A percentile compares a stretch with the other conserved stretches of the same genome.
These are phyloP conservation scores for Camellia sinensis DNA, from an alignment of 148 eudicot species.

Conservation along the genomic window DNA sequence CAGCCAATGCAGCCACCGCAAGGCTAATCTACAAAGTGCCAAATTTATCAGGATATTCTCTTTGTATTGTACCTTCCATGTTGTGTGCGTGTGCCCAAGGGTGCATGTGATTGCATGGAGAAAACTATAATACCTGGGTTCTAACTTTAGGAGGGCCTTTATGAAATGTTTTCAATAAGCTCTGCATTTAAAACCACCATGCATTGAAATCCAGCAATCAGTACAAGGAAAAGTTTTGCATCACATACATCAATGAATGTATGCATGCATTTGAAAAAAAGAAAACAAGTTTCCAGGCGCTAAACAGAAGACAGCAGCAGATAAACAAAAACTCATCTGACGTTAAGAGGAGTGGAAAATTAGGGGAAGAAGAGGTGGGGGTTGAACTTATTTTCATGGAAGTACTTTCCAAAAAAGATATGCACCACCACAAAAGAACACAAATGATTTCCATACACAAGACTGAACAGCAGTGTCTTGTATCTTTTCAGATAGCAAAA, in stretches of 20 bases:
- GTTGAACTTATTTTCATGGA: neutral
- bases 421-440: no score
- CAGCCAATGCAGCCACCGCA: constrained; percentile 98
- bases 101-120: neutral
- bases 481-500: neutral
- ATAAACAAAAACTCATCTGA: neutral
- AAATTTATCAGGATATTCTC: constrained; percentile 12
- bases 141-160: constrained; percentile 93
- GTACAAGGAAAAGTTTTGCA: neutral
- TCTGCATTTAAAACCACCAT: constrained; percentile 48
- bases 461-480: neutral
- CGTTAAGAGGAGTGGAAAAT: neutral
- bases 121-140: constrained; percentile 71
- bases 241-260: neutral
- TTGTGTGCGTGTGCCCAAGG: neutral
- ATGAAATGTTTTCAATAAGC: constrained; percentile 72
- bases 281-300: constrained; percentile 2
- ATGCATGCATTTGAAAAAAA: neutral
- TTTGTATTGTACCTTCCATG: neutral
- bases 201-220: neutral
- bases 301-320: constrained; percentile 9
- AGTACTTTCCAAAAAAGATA: no score
- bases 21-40: constrained; percentile 76
- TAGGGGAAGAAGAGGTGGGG: neutral
- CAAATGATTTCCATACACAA: no score